These are phyloP conservation scores for Tolypocladium sp. DNA, from an alignment of 2,329 filamentous ascomycete species.

Conservation along the genomic window DNA sequence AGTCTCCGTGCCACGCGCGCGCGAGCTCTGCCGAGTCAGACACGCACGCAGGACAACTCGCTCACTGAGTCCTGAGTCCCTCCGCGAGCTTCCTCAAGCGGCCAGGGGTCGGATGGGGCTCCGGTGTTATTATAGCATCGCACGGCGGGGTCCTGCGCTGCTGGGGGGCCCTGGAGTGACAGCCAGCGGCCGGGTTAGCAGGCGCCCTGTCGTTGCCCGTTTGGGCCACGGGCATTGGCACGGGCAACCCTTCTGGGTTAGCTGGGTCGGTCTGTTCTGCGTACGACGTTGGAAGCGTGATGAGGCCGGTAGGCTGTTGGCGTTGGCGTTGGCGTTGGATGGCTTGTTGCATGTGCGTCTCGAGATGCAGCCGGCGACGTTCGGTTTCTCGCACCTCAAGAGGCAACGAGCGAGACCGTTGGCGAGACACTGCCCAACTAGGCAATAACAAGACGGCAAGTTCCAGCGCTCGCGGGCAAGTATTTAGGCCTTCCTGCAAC, in stretches of 20 bases:
- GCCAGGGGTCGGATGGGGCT: background rate
- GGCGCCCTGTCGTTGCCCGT: background rate
- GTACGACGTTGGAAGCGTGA: background rate
- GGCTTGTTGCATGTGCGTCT: background rate
- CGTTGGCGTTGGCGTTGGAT: background rate
- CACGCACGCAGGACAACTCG: too few relatives aligned
- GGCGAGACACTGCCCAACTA: background rate
- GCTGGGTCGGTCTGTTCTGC: background rate
- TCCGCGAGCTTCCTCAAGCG: too few relatives aligned
- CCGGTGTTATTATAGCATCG: background rate
- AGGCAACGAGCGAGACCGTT: too few relatives aligned
- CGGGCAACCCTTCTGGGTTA: background rate
- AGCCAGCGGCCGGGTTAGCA: background rate
- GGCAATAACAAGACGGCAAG: background rate
- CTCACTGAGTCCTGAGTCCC: too few relatives aligned
- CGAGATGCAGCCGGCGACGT: background rate
- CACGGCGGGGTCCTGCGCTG: background rate
- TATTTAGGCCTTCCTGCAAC: background rate
- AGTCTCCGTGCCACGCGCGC: background rate
- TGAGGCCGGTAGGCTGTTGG: background rate
- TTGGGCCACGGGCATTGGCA: background rate
- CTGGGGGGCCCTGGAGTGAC: background rate
- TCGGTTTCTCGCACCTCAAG: too few relatives aligned
- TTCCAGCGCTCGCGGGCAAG: background rate
- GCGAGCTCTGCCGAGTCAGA: background rate